phyloP scores from a whole-genome alignment of 305 asterid genomes.

The Plantago coronopus region DNA sequence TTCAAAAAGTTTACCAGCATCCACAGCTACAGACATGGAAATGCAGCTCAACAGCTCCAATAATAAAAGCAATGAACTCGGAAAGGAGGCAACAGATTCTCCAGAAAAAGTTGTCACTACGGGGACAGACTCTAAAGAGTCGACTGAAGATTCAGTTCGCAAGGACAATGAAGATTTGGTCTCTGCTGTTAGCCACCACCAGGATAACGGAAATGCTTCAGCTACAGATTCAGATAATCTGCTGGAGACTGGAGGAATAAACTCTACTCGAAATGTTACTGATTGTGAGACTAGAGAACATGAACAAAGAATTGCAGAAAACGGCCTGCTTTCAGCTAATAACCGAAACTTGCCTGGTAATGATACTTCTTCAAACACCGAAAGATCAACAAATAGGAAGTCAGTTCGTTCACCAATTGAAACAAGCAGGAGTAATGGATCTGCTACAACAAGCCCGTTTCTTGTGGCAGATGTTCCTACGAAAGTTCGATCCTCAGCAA shows the following conservation, averaged over 20 bases:
- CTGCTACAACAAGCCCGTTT: constrained; percentile 33
- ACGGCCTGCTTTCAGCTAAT: constrained; percentile 26
- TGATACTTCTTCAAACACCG: constrained; percentile 30
- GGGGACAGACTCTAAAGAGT: not conserved
- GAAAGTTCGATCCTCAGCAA: constrained; percentile 22
- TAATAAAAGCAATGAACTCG: constrained; percentile 18
- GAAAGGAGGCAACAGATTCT: constrained; percentile 18
- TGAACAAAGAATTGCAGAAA: constrained; percentile 20
- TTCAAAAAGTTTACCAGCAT: constrained; percentile 31
- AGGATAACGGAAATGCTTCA: constrained; percentile 14
- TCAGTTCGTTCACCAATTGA: constrained; percentile 61
- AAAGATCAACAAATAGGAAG: constrained; percentile 42
- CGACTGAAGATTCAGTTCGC: constrained; percentile 13
- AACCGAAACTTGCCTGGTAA: constrained; percentile 22
- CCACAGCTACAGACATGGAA: constrained; percentile 34
- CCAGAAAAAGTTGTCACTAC: constrained; percentile 6
- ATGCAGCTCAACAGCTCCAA: constrained; percentile 24
- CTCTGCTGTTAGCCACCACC: constrained; percentile 16
- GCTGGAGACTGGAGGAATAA: constrained; percentile 4
- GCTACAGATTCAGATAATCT: constrained; percentile 8
- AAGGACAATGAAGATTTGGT: constrained; percentile 7
- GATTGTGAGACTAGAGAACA: constrained; percentile 3
- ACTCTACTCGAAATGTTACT: constrained; percentile 3
- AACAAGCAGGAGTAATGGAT: constrained; percentile 42
- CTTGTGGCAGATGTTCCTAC: constrained; percentile 24